Evolutionary conservation across 2,329 filamentous ascomycete genomes (phyloP).

Genomic region (Aulographum hederae): DNA sequence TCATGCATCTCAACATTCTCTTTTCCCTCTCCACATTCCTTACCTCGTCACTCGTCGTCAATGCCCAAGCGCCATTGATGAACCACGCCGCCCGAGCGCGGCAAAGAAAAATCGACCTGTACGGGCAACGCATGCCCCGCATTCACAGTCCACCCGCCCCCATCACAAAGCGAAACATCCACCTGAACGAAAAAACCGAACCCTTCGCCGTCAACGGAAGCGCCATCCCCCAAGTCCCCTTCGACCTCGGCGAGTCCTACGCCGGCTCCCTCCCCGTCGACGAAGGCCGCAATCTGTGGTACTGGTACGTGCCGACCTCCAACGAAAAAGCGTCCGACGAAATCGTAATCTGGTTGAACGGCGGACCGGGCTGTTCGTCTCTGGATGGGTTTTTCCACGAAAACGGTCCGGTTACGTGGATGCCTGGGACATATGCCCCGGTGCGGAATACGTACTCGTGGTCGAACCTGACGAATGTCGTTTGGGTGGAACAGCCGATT

Average conservation of each 20-base stretch:
- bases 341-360: slow-evolving; percentile 19
- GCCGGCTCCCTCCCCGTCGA: slow-evolving; percentile 15
- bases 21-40: too few relatives aligned
- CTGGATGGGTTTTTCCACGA: slow-evolving; percentile 17
- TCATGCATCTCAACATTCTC: too few relatives aligned
- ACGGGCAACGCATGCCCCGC: too few relatives aligned
- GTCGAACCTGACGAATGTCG: slow-evolving; percentile 23
- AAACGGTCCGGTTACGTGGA: slow-evolving; percentile 17
- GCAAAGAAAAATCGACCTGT: too few relatives aligned
- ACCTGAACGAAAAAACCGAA: neutral
- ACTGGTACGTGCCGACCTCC: slow-evolving; percentile 10
- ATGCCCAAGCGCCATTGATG: too few relatives aligned
- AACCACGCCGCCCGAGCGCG: too few relatives aligned
- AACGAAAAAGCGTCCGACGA: slow-evolving; percentile 7
- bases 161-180: neutral
- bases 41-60: too few relatives aligned
- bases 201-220: slow-evolving; percentile 45
- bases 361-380: slow-evolving; percentile 8
- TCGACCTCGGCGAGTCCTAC: slow-evolving; percentile 17
- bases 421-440: slow-evolving; percentile 12
- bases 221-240: slow-evolving; percentile 14
- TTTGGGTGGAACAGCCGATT: slow-evolving; percentile 11
- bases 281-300: slow-evolving; percentile 22
- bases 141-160: too few relatives aligned
- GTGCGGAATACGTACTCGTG: slow-evolving; percentile 14